Evolutionary conservation across 768 basidiomycete genomes (phyloP).

Genomic region (Lactarius psammicola): DNA sequence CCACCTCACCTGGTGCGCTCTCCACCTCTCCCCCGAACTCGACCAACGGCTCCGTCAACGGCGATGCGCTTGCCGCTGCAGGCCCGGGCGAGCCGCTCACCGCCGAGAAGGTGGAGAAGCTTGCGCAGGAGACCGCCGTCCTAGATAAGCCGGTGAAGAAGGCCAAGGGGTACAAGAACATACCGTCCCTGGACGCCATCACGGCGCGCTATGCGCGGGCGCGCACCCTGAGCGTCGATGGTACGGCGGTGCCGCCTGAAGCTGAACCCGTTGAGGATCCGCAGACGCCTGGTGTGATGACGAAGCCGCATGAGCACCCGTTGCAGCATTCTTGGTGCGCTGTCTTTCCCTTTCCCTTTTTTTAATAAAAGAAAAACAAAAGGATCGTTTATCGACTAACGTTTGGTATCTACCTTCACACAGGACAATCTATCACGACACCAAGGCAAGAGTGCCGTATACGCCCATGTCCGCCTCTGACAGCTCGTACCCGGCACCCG

Average conservation of each 20-base stretch:
- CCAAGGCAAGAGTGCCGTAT: slow-evolving; percentile 68
- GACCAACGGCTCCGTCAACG: slow-evolving; percentile 42
- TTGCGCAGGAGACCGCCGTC: slow-evolving; percentile 51
- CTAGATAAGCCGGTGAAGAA: slow-evolving; percentile 32
- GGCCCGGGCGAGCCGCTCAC: slow-evolving; percentile 55
- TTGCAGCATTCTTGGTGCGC: slow-evolving; percentile 78
- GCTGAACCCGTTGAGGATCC: slow-evolving; percentile 79
- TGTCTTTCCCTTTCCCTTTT: not conserved
- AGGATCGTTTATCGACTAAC: not conserved
- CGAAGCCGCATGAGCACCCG: slow-evolving; percentile 75
- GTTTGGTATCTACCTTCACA: slow-evolving; percentile 9
- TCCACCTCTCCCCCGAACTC: slow-evolving; percentile 48
- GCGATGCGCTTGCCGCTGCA: slow-evolving; percentile 32
- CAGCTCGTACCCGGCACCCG: slow-evolving; percentile 37
- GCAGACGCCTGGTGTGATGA: slow-evolving; percentile 71
- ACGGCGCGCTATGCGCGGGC: slow-evolving; percentile 75
- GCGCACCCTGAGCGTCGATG: slow-evolving; percentile 55
- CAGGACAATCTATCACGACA: slow-evolving; percentile 91
- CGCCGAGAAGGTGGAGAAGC: slow-evolving; percentile 61
- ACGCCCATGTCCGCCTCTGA: slow-evolving; percentile 44
- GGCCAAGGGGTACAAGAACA: slow-evolving; percentile 77
- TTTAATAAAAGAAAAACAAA: not conserved
- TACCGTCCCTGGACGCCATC: slow-evolving; percentile 82
- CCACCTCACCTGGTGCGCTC: slow-evolving; percentile 58
- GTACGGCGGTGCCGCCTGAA: slow-evolving; percentile 69